These are phyloP conservation scores for Ephemerocybe angulata DNA, from an alignment of 768 basidiomycete genomes.

Conservation along the genomic window DNA sequence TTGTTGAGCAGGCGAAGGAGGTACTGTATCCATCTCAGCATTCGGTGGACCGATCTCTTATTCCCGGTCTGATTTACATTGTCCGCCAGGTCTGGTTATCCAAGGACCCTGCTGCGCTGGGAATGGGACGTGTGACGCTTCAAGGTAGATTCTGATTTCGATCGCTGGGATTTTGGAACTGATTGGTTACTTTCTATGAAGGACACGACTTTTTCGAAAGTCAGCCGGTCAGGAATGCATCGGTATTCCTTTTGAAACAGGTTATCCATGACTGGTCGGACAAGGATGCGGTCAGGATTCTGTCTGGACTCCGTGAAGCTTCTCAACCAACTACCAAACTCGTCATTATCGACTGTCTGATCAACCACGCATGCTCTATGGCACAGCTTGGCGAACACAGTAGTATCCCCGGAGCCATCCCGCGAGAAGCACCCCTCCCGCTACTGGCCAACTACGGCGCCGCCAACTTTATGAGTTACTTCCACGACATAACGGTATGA, in stretches of 20 bases:
- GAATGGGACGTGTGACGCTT: slow-evolving; percentile 14
- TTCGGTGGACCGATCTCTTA: not conserved
- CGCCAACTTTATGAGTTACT: not conserved
- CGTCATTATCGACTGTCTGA: slow-evolving; percentile 34
- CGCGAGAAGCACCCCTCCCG: not conserved
- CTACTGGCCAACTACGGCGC: not conserved
- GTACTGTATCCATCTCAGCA: not conserved
- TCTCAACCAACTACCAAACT: slow-evolving; percentile 32
- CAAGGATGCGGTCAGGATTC: slow-evolving; percentile 24
- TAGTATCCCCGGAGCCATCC: not conserved
- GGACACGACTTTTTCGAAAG: slow-evolving; percentile 36
- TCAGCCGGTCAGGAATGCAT: slow-evolving; percentile 32
- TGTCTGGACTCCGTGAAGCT: slow-evolving; percentile 30
- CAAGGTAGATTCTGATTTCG: slow-evolving; percentile 12
- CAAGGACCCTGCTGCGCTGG: slow-evolving; percentile 15
- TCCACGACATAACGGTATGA: not conserved
- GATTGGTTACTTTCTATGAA: slow-evolving; percentile 1
- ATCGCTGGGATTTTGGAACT: not conserved
- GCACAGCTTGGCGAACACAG: not conserved
- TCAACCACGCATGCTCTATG: slow-evolving; percentile 22
- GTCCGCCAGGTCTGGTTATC: slow-evolving; percentile 11
- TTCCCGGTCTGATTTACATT: not conserved
- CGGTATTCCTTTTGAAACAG: slow-evolving; percentile 33
- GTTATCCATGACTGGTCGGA: slow-evolving; percentile 42
- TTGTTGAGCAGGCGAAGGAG: slow-evolving; percentile 14